These are phyloP conservation scores for Fistulinella prunicolor DNA, from an alignment of 768 basidiomycete species.

Conservation along the genomic window DNA sequence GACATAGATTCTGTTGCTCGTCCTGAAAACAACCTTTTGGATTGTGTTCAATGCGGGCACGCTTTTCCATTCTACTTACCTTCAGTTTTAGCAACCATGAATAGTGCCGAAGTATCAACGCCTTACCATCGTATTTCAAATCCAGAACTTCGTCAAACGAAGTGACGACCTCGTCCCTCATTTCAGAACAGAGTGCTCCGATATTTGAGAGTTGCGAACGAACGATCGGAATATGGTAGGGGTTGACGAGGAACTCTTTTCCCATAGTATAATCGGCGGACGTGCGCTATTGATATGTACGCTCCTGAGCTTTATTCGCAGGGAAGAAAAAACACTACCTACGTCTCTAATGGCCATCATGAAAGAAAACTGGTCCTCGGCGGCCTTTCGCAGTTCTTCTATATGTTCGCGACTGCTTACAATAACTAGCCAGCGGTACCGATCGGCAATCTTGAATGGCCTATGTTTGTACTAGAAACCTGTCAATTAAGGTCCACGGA, in stretches of 20 bases:
- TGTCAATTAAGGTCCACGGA: background rate
- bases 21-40: conserved; percentile 37
- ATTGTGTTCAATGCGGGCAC: conserved; percentile 27
- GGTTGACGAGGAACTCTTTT: background rate
- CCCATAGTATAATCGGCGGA: background rate
- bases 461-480: conserved; percentile 23
- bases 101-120: background rate
- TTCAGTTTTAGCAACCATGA: background rate
- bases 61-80: conserved; percentile 37
- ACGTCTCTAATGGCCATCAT: conserved; percentile 35
- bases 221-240: background rate
- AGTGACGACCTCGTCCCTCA: background rate
- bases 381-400: conserved; percentile 39
- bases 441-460: conserved; percentile 31
- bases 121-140: conserved; percentile 11
- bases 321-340: background rate
- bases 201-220: background rate
- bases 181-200: background rate
- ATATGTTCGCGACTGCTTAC: conserved; percentile 28
- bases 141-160: conserved; percentile 29
- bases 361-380: conserved; percentile 38
- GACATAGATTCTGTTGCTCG: conserved; percentile 47
- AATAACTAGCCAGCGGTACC: conserved; percentile 38
- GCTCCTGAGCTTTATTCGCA: background rate
- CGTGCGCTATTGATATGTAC: background rate